Evolutionary conservation across 2,329 filamentous ascomycete genomes (phyloP).

Genomic region (Hymenoscyphus repandus): DNA sequence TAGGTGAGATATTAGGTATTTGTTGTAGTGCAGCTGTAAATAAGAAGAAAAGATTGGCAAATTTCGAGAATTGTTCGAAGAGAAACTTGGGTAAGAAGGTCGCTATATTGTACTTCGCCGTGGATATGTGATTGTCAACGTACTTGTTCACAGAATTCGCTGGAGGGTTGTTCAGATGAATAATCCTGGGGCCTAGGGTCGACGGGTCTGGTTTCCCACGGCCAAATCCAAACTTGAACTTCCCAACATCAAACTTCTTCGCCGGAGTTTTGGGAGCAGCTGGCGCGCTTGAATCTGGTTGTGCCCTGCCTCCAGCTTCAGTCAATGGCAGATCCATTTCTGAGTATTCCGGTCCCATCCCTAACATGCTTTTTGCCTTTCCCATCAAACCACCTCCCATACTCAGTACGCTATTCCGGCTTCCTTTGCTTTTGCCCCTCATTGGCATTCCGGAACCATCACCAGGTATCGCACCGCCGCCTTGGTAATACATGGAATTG

Average conservation of each 20-base stretch:
- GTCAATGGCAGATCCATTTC: constrained; percentile 98
- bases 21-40: constrained; percentile 94
- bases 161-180: constrained; percentile 92
- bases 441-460: constrained; percentile 46
- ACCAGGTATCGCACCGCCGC: constrained; percentile 55
- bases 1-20: constrained; percentile 90
- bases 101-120: constrained; percentile 90
- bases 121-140: constrained; percentile 94
- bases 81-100: constrained; percentile 97
- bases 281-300: constrained; percentile 39
- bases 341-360: constrained; percentile 82
- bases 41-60: constrained; percentile 98
- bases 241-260: constrained; percentile 63
- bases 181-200: constrained; percentile 84
- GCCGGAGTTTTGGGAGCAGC: constrained; percentile 37
- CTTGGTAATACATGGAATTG: constrained; percentile 74
- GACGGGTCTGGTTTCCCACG: constrained; percentile 81
- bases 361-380: constrained; percentile 82
- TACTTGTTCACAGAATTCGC: constrained; percentile 88
- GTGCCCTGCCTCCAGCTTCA: constrained; percentile 55
- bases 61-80: constrained; percentile 98
- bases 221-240: constrained; percentile 91
- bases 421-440: constrained; percentile 50
- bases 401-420: constrained; percentile 83
- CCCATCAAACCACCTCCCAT: constrained; percentile 85